phyloP scores from a whole-genome alignment of 192 early-diverging fungal genomes.

The Cladochytrium replicatum region DNA sequence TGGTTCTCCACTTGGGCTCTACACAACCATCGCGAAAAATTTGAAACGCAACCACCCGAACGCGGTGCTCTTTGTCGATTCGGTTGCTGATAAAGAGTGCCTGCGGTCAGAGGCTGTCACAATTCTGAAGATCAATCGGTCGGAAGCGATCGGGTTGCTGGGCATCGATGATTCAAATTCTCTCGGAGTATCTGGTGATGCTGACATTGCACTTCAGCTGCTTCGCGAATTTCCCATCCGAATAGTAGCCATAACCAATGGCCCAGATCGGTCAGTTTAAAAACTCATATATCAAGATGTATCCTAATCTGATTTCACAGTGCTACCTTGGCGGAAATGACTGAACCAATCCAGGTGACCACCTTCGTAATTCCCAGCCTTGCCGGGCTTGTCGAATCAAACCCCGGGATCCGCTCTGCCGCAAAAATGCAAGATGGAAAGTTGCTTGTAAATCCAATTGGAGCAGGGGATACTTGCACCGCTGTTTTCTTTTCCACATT shows the following conservation, averaged over 20 bases:
- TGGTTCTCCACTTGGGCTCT: neutral
- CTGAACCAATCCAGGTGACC: constrained; percentile 5
- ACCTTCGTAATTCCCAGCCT: neutral
- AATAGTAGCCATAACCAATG: constrained; percentile 18
- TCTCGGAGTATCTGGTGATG: constrained; percentile 1
- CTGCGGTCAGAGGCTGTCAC: constrained; percentile 6
- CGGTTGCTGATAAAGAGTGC: constrained; percentile 2
- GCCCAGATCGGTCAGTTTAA: constrained; percentile 2
- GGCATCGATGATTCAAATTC: neutral
- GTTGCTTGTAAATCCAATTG: constrained; percentile 17
- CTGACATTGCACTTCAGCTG: no score
- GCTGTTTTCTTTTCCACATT: constrained; percentile 9
- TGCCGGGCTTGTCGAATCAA: neutral
- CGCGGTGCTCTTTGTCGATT: neutral
- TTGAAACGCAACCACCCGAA: neutral
- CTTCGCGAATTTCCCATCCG: neutral
- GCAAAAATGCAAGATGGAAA: neutral
- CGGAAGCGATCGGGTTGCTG: constrained; percentile 6
- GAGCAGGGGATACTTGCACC: constrained; percentile 18
- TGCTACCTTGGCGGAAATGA: constrained; percentile 1
- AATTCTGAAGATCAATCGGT: constrained; percentile 17
- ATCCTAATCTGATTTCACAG: neutral
- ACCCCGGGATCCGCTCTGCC: no score
- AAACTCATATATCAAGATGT: neutral
- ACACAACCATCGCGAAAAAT: neutral